Evolutionary conservation across 2,329 filamentous ascomycete genomes (phyloP), one percentile per base, ranked within the genome.

Genomic region (Arthrobotrys sphaeroides): DNA sequence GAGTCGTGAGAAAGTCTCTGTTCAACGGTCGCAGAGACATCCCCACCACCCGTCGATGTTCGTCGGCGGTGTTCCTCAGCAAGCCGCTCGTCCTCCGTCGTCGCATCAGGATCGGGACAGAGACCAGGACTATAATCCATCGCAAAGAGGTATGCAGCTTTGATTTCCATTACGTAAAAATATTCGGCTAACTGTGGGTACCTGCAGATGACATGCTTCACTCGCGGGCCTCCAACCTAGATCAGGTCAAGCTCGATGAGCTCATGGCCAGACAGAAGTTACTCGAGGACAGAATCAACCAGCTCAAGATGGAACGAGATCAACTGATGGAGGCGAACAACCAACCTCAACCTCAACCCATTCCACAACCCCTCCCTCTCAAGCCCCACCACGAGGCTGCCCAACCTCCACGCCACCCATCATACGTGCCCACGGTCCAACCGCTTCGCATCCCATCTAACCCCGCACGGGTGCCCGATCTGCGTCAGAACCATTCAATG

Each of bases 211-310:
- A 75, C 12, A 74, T 74, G 69, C 60, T 75, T 57, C 64, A 69
- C 40, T 69, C 72, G 13, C 66, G 64, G 24, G 64, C 57, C 40
- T 75, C 72, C 5, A 69, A 69, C 33, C 57, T 75, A 10, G 72
- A 75, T 51, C 73, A 77, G 16, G 61, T 22, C 20, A 77, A 77
- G 45, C 42, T 72, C 26, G 73, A 77, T 38, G 73, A 77, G 16
- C 73, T 77, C 5, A 70, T 77, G 61, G 51, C 59, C 5, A 42
- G 73, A 43, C 73, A 77, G 36, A 70, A 57, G 55, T 24, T 72
- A 33, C 73, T 77, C 9, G 73, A 77, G 26, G 73, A 77, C 24
- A 57, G 53, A 10, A 77, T 77, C 66, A 70, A 77, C 26, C 73
- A 77, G 18, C 43, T 77, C 12, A 72, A 72, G 59, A 9, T 72